Evolutionary conservation across 2,329 filamentous ascomycete species (phyloP).

Genomic region (Erysiphe pulchra): DNA sequence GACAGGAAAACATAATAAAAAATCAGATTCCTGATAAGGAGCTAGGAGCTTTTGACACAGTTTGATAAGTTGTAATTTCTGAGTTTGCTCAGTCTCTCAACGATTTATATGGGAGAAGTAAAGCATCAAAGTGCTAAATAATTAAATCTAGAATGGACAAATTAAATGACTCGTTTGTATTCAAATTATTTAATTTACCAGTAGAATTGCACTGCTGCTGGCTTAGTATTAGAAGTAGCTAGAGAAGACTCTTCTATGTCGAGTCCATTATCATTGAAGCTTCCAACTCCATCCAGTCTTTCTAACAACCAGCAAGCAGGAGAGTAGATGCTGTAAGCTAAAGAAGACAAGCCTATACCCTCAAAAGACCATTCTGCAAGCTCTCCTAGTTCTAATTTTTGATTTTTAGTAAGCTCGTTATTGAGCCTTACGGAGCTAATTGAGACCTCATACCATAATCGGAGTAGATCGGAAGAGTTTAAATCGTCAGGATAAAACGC

Average conservation of each 20-base stretch:
- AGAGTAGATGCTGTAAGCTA: constrained; percentile 2
- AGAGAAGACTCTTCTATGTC: not conserved
- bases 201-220: not conserved
- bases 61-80: too few species aligned
- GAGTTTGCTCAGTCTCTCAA: too few species aligned
- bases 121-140: too few species aligned
- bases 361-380: constrained; percentile 4
- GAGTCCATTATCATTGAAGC: constrained; percentile 6
- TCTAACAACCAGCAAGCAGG: constrained; percentile 6
- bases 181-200: not conserved
- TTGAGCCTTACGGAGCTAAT: constrained; percentile 4
- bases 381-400: constrained; percentile 6
- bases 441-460: constrained; percentile 7
- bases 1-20: too few species aligned
- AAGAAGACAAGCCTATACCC: not conserved
- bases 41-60: too few species aligned
- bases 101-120: too few species aligned
- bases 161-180: too few species aligned
- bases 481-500: not conserved
- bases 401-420: constrained; percentile 4
- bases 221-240: not conserved
- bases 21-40: too few species aligned
- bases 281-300: constrained; percentile 9
- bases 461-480: not conserved
- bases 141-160: too few species aligned